Evolutionary conservation across 768 basidiomycete genomes (phyloP).

Genomic region (Suillus subaureus): DNA sequence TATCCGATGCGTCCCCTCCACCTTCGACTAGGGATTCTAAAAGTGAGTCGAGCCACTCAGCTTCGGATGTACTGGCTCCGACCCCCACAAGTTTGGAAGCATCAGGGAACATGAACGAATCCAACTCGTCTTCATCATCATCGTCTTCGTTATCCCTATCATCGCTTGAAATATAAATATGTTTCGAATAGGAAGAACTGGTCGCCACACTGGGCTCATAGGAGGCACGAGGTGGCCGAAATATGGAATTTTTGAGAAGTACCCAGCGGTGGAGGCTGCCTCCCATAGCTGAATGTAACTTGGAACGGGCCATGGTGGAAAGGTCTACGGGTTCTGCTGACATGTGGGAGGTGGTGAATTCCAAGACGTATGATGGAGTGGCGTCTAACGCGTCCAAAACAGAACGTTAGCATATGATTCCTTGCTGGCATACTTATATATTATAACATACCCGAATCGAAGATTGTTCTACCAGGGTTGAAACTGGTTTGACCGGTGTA

Average conservation of each 20-base stretch:
- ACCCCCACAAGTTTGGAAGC: slow-evolving; percentile 54
- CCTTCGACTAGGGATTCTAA: slow-evolving; percentile 74
- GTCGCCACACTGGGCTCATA: slow-evolving; percentile 27
- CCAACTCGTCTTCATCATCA: slow-evolving; percentile 43
- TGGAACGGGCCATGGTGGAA: slow-evolving; percentile 68
- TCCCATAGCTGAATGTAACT: slow-evolving; percentile 66
- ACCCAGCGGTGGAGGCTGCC: slow-evolving; percentile 85
- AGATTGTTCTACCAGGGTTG: slow-evolving; percentile 24
- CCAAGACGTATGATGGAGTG: slow-evolving; percentile 7
- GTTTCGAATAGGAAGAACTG: slow-evolving; percentile 34
- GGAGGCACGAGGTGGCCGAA: slow-evolving; percentile 51
- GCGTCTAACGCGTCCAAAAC: slow-evolving; percentile 22
- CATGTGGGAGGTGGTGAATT: slow-evolving; percentile 38
- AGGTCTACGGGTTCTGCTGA: slow-evolving; percentile 51
- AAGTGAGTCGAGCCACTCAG: slow-evolving; percentile 81
- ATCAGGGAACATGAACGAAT: slow-evolving; percentile 83
- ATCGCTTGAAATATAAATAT: slow-evolving; percentile 40
- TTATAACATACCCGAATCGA: slow-evolving; percentile 21
- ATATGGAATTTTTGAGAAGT: slow-evolving; percentile 82
- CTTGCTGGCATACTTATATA: no score
- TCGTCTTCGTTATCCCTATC: slow-evolving; percentile 53
- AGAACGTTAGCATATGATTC: slow-evolving; percentile 10
- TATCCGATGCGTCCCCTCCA: slow-evolving; percentile 57
- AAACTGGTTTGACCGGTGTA: slow-evolving; percentile 55
- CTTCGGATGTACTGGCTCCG: slow-evolving; percentile 57